phyloP scores from a whole-genome alignment of 192 early-diverging fungal species.

The Coemansia sp. region DNA sequence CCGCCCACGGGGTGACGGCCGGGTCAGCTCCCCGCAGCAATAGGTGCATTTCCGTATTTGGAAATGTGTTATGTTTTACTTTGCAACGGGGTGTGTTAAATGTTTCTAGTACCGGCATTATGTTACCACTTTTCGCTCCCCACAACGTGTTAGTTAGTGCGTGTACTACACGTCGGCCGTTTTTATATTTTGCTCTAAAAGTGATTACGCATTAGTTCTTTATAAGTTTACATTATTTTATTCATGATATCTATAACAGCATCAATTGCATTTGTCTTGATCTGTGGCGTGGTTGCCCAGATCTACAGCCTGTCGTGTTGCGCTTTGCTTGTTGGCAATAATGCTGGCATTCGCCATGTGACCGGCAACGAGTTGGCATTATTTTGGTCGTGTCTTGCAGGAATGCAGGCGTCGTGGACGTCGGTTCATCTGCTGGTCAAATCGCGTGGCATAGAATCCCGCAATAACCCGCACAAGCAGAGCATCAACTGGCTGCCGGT shows the following conservation, averaged over 20 bases:
- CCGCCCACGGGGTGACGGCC: too few species aligned
- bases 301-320: conserved; percentile 8
- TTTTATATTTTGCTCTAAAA: not conserved
- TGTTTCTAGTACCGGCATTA: not conserved
- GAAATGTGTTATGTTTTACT: not conserved
- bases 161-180: not conserved
- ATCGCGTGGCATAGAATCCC: not conserved
- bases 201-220: too few species aligned
- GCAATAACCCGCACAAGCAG: not conserved
- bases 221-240: not conserved
- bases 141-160: not conserved
- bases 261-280: conserved; percentile 7
- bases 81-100: not conserved
- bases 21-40: too few species aligned
- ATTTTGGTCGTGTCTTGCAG: conserved; percentile 29
- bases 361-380: conserved; percentile 20
- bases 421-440: conserved; percentile 15
- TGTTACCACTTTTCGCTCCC: not conserved
- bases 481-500: conserved; percentile 28
- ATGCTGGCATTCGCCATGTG: conserved; percentile 10
- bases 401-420: conserved; percentile 16
- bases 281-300: conserved; percentile 14
- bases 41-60: too few species aligned
- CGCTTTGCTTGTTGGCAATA: conserved; percentile 1
- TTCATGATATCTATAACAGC: conserved; percentile 2